Conservation (phyloP, 2,329 filamentous ascomycete species). For the Stemphylium beticola region DNA sequence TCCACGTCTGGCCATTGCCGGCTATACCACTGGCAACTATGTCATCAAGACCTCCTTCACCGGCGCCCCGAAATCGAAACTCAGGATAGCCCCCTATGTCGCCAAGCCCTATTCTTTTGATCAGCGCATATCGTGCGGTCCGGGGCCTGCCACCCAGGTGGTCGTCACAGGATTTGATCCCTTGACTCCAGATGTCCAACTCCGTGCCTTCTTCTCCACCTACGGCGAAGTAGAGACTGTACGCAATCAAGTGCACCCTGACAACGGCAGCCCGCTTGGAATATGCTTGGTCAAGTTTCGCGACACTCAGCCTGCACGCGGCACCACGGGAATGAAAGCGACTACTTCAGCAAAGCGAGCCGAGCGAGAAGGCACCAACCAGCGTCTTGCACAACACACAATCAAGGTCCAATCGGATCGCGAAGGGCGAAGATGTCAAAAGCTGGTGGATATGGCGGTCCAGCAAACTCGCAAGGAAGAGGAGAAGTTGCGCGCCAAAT, state of each 20-base stretch:
- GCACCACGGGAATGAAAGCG: slow-evolving; percentile 65
- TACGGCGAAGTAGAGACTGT: slow-evolving; percentile 90
- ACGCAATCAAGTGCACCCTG: slow-evolving; percentile 92
- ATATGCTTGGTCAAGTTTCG: slow-evolving; percentile 91
- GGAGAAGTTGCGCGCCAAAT: slow-evolving; percentile 51
- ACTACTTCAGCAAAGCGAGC: slow-evolving; percentile 83
- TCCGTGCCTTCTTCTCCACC: slow-evolving; percentile 75
- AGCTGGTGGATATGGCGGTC: slow-evolving; percentile 76
- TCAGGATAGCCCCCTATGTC: slow-evolving; percentile 76
- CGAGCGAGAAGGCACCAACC: slow-evolving; percentile 75
- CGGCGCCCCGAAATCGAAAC: slow-evolving; percentile 68
- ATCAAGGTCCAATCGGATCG: slow-evolving; percentile 89
- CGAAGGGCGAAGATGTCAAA: slow-evolving; percentile 81
- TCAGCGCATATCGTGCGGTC: slow-evolving; percentile 80
- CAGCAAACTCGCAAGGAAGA: slow-evolving; percentile 70
- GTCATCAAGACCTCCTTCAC: slow-evolving; percentile 62
- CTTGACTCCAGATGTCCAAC: slow-evolving; percentile 77
- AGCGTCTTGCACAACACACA: slow-evolving; percentile 76
- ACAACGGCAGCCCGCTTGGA: slow-evolving; percentile 91
- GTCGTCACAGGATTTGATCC: slow-evolving; percentile 97
- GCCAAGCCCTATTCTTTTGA: slow-evolving; percentile 84
- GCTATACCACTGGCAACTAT: slow-evolving; percentile 61
- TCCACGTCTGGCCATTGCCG: slow-evolving; percentile 74
- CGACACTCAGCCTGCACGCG: slow-evolving; percentile 66
- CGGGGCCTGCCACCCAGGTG: slow-evolving; percentile 86